phyloP scores from a whole-genome alignment of 441 rosid genomes.

The Codiaeum variegatum region DNA sequence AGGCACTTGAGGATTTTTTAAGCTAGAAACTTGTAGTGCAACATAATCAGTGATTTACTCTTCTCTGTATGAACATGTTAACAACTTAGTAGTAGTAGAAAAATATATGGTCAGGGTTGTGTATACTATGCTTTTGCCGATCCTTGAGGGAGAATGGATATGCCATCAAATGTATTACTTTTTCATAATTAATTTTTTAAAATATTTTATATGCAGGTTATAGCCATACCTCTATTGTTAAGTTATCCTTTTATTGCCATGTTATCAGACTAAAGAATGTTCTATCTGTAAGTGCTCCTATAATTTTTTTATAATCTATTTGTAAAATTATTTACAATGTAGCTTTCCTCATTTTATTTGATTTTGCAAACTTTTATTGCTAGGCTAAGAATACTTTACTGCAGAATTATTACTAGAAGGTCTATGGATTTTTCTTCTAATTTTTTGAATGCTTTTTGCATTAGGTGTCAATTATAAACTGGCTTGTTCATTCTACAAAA shows the following conservation, averaged over 20 bases:
- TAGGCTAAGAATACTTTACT: background rate
- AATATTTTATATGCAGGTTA: slow-evolving; percentile 35
- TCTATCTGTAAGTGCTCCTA: slow-evolving; percentile 48
- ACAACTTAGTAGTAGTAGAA: too few relatives aligned
- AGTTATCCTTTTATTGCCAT: slow-evolving; percentile 58
- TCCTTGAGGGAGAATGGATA: too few relatives aligned
- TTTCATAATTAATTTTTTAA: background rate
- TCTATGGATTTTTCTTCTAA: background rate
- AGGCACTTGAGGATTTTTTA: too few relatives aligned
- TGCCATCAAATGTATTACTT: too few relatives aligned
- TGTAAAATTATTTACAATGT: background rate
- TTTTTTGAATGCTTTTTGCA: slow-evolving; percentile 1
- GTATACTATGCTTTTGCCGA: too few relatives aligned
- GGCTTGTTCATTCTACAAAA: slow-evolving; percentile 72
- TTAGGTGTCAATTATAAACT: slow-evolving; percentile 48
- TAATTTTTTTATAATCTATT: background rate
- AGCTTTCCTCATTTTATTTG: background rate
- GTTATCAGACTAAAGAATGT: slow-evolving; percentile 59
- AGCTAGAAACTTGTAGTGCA: too few relatives aligned
- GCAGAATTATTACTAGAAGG: background rate
- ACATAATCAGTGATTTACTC: too few relatives aligned
- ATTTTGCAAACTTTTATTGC: background rate
- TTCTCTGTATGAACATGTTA: too few relatives aligned
- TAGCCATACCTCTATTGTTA: slow-evolving; percentile 53
- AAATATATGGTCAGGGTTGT: too few relatives aligned